Evolutionary conservation across 257 asterid genomes (phyloP), one percentile per base, ranked within the genome.

Genomic region (Coffea eugenioides): DNA sequence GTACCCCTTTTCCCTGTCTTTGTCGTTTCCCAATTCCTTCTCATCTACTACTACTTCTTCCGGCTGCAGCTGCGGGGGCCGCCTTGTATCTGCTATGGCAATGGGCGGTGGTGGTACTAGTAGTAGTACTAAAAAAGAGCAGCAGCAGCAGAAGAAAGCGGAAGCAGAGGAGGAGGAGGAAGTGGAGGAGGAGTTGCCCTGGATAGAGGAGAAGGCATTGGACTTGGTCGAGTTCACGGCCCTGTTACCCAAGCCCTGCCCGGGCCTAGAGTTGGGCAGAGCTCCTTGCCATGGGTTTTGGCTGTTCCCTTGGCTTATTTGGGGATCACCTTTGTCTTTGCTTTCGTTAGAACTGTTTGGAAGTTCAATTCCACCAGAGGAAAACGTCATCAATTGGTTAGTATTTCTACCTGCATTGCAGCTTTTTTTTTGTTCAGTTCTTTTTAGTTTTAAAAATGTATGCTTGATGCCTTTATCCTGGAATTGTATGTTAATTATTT

Each of bases 121-220:
- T 27, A 62, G 74, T 21, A 73, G 51, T 66, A 81, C 49, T 45
- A 75, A 65, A 71, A 86, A 84, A 70, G 75, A 67, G 52, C 4
- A 21, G 21, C 21, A 16, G 51, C 27, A 67, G 23, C 14, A 68
- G 61, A 83, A 81, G 54, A 83, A 81, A 74, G 87, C 80, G 51
- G 90, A 85, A 80, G 96, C 89, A 75, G 97, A 86, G 43, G 98
- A 95, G 84, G 31, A 31, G 31, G 99, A 85, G 81, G 96, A 91
- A 77, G 97, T 87, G 36, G 98, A 95, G 84, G 99, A 95, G 90
- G 98, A 93, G 69, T 61, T 95, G 82, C 98, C 99, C 3, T 95
- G 99, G 99, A 91, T 95, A 80, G 97, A 92, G 87, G 99, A 95
- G 87, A 95, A 95, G 91, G 99, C 99, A 43, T 73, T 95, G 88